Base-by-base conservation (phyloP, 345 rosid genomes). In the Gossypium bickii region DNA sequence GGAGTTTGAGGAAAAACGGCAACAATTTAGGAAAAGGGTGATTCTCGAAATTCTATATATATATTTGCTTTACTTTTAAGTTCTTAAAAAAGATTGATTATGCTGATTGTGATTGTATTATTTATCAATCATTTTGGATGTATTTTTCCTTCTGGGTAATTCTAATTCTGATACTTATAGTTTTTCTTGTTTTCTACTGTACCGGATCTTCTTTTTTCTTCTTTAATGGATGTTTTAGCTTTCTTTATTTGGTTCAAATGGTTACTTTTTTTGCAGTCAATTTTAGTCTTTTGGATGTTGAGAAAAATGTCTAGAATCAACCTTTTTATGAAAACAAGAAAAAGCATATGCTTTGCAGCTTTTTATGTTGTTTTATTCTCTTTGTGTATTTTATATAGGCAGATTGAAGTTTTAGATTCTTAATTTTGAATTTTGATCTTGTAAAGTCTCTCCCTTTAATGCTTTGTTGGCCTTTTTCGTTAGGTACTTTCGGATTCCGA, bases 401-500 rank as follows among this genome's bases (percentile, higher is more conserved):
- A 44, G 27, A 10, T 20, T 48, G 18, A 29, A 25, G 38, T 3
- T 64, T 57, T 38, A 17, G 25, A 51, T 22, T 67, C 15, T 58
- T 63, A 49, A 47, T 38, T 55, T 61, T 67, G 72, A 34, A 47
- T 38, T 55, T 55, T 72, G 72, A 34, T 73, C 20, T 20, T 62
- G 58, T 55, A 48, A 17, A 38, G 16, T 20, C 3, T 48, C 49
- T 29, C 1, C n/a, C 68, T 66, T 72, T 45, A 56, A 43, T 70
- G 70, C 24, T 71, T 67, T 68, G 47, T n/a, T 64, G 15, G 48
- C 25, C 73, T 71, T 71, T 66, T 65, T 53, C 9, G 1, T 74
- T 68, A 94, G 99, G 91, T 90, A 34, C 84, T 95, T 11, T 77
- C 88, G 34, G 98, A 95, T 82, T 93, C 97, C 18, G 98, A 95